Evolutionary conservation across 2,329 filamentous ascomycete genomes (phyloP).

Genomic region (Escovopsis sp.): DNA sequence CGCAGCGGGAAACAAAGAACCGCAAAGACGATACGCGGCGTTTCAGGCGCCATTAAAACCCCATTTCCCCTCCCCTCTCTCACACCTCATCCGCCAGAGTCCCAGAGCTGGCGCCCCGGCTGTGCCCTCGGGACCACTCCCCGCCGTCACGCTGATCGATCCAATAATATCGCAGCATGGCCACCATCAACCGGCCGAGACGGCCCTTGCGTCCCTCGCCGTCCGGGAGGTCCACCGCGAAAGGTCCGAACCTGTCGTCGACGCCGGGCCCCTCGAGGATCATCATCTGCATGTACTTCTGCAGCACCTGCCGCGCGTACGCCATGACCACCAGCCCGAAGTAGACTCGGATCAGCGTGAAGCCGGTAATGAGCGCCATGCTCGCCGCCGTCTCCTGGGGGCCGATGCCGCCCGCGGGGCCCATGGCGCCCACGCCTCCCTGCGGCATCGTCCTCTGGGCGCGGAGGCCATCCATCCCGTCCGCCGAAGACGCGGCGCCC

Average conservation of each 20-base stretch:
- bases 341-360: constrained; percentile 68
- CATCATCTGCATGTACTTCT: constrained; percentile 40
- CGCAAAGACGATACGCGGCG: too few species aligned
- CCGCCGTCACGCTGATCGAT: constrained; percentile 51
- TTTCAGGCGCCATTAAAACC: too few species aligned
- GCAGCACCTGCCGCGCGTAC: constrained; percentile 62
- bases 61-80: constrained; percentile 3
- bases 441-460: constrained; percentile 8
- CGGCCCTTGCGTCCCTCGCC: constrained; percentile 68
- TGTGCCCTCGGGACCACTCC: constrained; percentile 51
- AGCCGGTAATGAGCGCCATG: constrained; percentile 56
- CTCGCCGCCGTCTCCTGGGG: constrained; percentile 54
- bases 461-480: constrained; percentile 19
- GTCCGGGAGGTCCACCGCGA: constrained; percentile 52
- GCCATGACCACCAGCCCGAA: constrained; percentile 73
- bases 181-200: constrained; percentile 65
- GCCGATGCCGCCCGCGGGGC: constrained; percentile 15
- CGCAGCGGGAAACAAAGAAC: too few species aligned
- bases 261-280: constrained; percentile 32
- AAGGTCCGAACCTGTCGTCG: constrained; percentile 45
- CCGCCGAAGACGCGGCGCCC: constrained; percentile 16
- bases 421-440: too few species aligned
- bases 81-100: constrained; percentile 21
- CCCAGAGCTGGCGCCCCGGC: constrained; percentile 35
- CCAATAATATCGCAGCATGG: constrained; percentile 65